Conservation (phyloP, 352 stramenopile genomes). For the Hyphochytrium catenoides region DNA sequence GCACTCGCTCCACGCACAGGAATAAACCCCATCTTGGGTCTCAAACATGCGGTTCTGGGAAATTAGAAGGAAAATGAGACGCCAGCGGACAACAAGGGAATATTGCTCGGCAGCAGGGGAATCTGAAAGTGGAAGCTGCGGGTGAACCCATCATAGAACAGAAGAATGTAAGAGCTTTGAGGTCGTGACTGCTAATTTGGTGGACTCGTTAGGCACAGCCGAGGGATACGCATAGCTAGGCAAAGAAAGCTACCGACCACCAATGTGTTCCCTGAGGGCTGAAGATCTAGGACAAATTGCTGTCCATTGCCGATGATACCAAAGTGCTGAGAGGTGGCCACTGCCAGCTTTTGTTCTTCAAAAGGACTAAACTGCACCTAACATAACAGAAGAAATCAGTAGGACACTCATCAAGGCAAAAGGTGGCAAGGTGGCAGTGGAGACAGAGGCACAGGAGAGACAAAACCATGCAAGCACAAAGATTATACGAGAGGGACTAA, state of each 20-base stretch:
- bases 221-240: too few relatives aligned
- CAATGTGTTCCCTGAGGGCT: slow-evolving; percentile 28
- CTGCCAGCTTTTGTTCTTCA: slow-evolving; percentile 47
- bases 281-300: slow-evolving; percentile 50
- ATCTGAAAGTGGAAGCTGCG: too few relatives aligned
- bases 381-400: slow-evolving; percentile 1
- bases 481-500: too few relatives aligned
- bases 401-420: slow-evolving; percentile 6
- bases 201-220: too few relatives aligned
- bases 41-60: slow-evolving; percentile 55
- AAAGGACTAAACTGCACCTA: slow-evolving; percentile 76
- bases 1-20: slow-evolving; percentile 67
- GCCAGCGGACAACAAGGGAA: neutral
- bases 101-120: too few relatives aligned
- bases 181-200: too few relatives aligned
- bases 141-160: too few relatives aligned
- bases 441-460: too few relatives aligned
- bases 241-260: too few relatives aligned
- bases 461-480: too few relatives aligned
- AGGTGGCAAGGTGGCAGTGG: too few relatives aligned
- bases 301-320: slow-evolving; percentile 70
- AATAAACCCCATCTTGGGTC: slow-evolving; percentile 61
- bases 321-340: slow-evolving; percentile 72
- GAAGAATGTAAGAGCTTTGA: too few relatives aligned
- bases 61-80: slow-evolving; percentile 1